Evolutionary conservation across 2,329 filamentous ascomycete genomes (phyloP).

Genomic region (Aspergillus pseudotamarii): DNA sequence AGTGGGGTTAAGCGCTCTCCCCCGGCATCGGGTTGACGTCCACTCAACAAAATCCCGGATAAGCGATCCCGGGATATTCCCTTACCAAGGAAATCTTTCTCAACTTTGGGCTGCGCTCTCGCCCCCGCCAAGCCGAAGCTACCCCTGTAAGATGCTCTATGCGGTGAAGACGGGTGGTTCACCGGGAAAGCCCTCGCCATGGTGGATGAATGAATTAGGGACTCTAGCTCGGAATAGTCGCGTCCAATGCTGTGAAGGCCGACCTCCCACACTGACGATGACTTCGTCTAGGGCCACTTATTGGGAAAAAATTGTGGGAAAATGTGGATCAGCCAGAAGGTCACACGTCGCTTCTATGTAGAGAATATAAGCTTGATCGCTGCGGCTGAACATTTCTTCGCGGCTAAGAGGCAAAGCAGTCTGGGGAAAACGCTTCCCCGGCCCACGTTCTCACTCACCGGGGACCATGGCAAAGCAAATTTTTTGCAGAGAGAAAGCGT

Average conservation of each 20-base stretch:
- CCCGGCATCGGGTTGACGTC: background rate
- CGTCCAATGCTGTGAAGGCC: background rate
- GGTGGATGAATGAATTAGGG: background rate
- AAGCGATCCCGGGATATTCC: background rate
- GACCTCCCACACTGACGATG: background rate
- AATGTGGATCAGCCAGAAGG: background rate
- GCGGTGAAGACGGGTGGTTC: background rate
- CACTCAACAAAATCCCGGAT: background rate
- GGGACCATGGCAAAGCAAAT: slow-evolving; percentile 8
- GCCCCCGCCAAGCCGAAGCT: background rate
- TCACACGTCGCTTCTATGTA: background rate
- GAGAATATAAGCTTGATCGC: slow-evolving; percentile 10
- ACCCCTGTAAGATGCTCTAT: background rate
- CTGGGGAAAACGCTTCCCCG: slow-evolving; percentile 39
- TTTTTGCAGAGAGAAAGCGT: slow-evolving; percentile 11
- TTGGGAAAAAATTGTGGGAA: background rate
- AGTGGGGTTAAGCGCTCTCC: slow-evolving; percentile 1
- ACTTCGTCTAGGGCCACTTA: background rate
- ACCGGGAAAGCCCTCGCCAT: slow-evolving; percentile 2
- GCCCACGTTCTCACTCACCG: slow-evolving; percentile 20
- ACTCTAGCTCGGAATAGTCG: background rate
- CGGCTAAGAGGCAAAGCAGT: slow-evolving; percentile 15
- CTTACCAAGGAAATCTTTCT: background rate
- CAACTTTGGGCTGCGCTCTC: background rate
- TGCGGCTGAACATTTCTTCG: slow-evolving; percentile 32